Evolutionary conservation across 1,284 basidiomycete species (phyloP).

Genomic region (Microbotryum silenes-acaulis): DNA sequence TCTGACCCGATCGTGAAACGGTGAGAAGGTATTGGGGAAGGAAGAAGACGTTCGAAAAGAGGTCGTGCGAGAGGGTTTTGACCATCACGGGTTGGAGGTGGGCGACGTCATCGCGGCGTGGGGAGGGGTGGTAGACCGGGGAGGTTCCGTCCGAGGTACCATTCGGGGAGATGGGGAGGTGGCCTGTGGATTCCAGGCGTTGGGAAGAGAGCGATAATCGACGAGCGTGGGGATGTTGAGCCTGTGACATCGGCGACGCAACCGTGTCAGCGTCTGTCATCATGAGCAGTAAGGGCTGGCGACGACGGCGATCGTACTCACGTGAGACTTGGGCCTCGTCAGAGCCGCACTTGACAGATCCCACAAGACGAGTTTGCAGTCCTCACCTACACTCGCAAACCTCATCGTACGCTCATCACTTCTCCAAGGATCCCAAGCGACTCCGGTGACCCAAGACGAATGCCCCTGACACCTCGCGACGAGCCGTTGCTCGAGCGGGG

Average conservation of each 20-base stretch:
- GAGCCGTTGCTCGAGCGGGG: slow-evolving; percentile 80
- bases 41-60: slow-evolving; percentile 14
- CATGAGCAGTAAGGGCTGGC: neutral
- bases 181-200: slow-evolving; percentile 4
- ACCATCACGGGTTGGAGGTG: slow-evolving; percentile 85
- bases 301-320: slow-evolving; percentile 12
- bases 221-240: slow-evolving; percentile 13
- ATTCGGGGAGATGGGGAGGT: slow-evolving; percentile 1
- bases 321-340: slow-evolving; percentile 61
- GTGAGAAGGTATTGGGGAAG: slow-evolving; percentile 17
- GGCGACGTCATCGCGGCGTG: slow-evolving; percentile 78
- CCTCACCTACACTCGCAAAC: slow-evolving; percentile 87
- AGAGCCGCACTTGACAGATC: slow-evolving; percentile 76
- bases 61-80: slow-evolving; percentile 27
- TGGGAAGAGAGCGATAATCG: slow-evolving; percentile 13
- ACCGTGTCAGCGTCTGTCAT: neutral
- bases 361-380: slow-evolving; percentile 90
- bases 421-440: slow-evolving; percentile 80
- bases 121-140: slow-evolving; percentile 58
- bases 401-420: slow-evolving; percentile 59
- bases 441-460: slow-evolving; percentile 79
- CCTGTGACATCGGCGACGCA: neutral
- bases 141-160: slow-evolving; percentile 2
- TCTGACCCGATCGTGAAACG: slow-evolving; percentile 13
- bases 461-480: slow-evolving; percentile 97